Percentiles rank a stretch among this genome's conserved stretches.
These are phyloP conservation scores for Podaxis sp. DNA, from an alignment of 768 basidiomycete species.

Conservation along the genomic window DNA sequence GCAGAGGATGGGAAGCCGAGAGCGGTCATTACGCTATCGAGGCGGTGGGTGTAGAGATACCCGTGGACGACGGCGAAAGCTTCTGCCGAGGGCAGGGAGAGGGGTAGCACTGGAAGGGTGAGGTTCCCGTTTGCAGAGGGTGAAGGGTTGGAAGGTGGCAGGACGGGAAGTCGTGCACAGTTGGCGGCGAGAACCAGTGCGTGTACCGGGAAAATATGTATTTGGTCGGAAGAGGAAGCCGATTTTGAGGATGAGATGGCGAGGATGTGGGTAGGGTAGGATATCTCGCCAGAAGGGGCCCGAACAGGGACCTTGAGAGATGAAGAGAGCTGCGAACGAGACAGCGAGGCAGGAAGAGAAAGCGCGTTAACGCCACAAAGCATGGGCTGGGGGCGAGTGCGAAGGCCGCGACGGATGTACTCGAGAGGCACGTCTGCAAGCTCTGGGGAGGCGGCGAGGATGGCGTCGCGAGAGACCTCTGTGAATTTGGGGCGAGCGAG, in stretches of 20 bases:
- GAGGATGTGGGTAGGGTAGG: conserved; percentile 55
- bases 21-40: conserved; percentile 54
- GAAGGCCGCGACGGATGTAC: conserved; percentile 67
- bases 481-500: conserved; percentile 62
- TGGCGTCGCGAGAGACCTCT: conserved; percentile 56
- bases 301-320: conserved; percentile 52
- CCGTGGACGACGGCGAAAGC: conserved; percentile 65
- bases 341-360: conserved; percentile 56
- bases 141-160: conserved; percentile 36
- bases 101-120: conserved; percentile 66
- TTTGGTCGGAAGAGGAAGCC: conserved; percentile 35
- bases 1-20: conserved; percentile 59
- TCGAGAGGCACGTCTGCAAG: conserved; percentile 63
- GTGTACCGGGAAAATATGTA: conserved; percentile 61
- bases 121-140: conserved; percentile 29
- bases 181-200: conserved; percentile 60
- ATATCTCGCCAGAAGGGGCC: conserved; percentile 27
- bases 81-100: conserved; percentile 69
- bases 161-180: conserved; percentile 55
- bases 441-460: conserved; percentile 67
- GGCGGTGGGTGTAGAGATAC: conserved; percentile 70
- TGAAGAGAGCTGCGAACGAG: conserved; percentile 60
- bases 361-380: conserved; percentile 52
- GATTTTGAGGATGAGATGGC: conserved; percentile 54
- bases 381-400: conserved; percentile 47